Percentiles rank a stretch among this genome's conserved stretches.
phyloP scores from a whole-genome alignment of 2,329 filamentous ascomycete genomes.

The Aspergillus pseudonomiae region DNA sequence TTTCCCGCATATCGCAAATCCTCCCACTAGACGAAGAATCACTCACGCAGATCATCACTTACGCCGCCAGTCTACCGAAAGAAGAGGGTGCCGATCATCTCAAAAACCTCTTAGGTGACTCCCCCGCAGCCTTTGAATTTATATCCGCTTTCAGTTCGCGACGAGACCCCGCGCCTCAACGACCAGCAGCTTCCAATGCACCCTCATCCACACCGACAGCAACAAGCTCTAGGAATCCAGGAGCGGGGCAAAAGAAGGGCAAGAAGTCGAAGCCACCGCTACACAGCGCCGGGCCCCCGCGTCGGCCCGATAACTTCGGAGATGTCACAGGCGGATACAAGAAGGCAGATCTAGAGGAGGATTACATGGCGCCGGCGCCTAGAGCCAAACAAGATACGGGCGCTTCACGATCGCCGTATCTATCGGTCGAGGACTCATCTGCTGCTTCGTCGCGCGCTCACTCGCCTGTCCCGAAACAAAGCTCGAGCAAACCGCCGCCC shows the following conservation, averaged over 20 bases:
- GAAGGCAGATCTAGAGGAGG: slow-evolving; percentile 70
- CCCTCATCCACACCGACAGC: neutral
- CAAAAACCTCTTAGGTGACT: slow-evolving; percentile 84
- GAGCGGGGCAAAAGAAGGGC: slow-evolving; percentile 37
- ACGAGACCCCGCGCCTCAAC: slow-evolving; percentile 36
- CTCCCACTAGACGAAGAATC: slow-evolving; percentile 85
- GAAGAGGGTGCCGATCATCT: slow-evolving; percentile 81
- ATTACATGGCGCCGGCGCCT: slow-evolving; percentile 67
- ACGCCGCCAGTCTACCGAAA: slow-evolving; percentile 75
- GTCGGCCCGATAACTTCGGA: slow-evolving; percentile 66
- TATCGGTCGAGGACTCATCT: slow-evolving; percentile 35
- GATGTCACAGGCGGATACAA: slow-evolving; percentile 71
- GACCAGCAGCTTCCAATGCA: neutral
- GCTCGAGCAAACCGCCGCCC: slow-evolving; percentile 54
- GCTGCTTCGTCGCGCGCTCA: slow-evolving; percentile 50
- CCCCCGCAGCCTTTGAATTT: slow-evolving; percentile 72
- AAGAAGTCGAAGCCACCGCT: slow-evolving; percentile 64
- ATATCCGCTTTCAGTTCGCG: slow-evolving; percentile 75
- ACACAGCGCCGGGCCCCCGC: slow-evolving; percentile 63
- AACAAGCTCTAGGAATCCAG: neutral
- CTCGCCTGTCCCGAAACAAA: slow-evolving; percentile 36
- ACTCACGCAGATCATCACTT: slow-evolving; percentile 80
- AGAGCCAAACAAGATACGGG: slow-evolving; percentile 37
- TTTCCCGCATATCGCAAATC: slow-evolving; percentile 74
- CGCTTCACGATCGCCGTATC: neutral